Evolutionary conservation across 441 rosid genomes (phyloP).

Genomic region (Lepidium campestre): DNA sequence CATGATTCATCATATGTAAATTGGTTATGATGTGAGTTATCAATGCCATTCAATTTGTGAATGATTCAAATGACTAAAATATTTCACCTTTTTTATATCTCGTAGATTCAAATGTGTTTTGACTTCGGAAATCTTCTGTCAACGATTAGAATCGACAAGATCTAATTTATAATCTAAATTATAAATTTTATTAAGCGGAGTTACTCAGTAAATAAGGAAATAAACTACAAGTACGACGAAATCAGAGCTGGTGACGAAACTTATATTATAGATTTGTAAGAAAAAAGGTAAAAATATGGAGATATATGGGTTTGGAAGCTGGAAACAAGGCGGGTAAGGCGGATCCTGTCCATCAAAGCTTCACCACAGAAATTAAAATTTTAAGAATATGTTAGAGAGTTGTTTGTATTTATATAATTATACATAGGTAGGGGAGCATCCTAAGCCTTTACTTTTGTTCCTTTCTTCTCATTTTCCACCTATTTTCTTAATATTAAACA

Average conservation of each 20-base stretch:
- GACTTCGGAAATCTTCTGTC: too few species aligned
- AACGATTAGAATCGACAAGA: too few species aligned
- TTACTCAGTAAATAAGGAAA: too few species aligned
- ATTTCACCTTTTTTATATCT: not conserved
- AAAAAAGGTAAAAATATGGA: conserved; percentile 24
- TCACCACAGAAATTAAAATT: conserved; percentile 24
- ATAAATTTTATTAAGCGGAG: too few species aligned
- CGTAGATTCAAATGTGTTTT: not conserved
- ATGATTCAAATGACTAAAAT: not conserved
- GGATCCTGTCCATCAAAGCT: conserved; percentile 65
- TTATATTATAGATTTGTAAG: not conserved
- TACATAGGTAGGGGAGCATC: conserved; percentile 25
- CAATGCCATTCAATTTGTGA: not conserved
- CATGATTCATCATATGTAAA: not conserved
- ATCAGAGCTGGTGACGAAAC: too few species aligned
- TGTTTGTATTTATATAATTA: conserved; percentile 16
- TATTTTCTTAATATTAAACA: conserved; percentile 18
- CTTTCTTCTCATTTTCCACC: conserved; percentile 26
- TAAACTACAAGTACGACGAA: too few species aligned
- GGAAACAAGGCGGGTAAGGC: conserved; percentile 59
- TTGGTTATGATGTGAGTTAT: not conserved
- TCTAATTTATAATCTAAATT: too few species aligned
- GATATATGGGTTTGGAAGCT: conserved; percentile 36
- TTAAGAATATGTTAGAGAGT: conserved; percentile 40
- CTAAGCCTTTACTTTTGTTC: conserved; percentile 24